Base-by-base conservation (phyloP, 1,139 yeast species). In the Scheffersomyces segobiensis region DNA sequence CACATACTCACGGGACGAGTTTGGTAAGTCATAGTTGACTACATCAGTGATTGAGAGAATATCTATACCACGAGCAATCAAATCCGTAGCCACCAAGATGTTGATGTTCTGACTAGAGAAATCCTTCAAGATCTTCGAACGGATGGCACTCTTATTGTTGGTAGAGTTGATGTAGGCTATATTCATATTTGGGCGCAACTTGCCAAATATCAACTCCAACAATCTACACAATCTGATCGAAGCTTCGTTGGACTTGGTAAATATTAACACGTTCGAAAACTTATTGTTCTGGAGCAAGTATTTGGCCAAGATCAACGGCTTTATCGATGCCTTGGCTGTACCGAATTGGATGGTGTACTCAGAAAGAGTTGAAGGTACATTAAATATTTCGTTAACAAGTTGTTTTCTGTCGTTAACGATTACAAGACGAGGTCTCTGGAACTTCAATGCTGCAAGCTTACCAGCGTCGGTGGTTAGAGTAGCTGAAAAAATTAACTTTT, bases 1-100 rank as follows among this genome's bases (percentile, higher is more conserved):
- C 46, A 95, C 91, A 66, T 95, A 96, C 67, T 95, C 99, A 63
- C 96, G 87, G 0, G 95, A 84, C 0, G 97, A 90, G 53, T 87
- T 83, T 8, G 99, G 99, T 58, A 93, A 76, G 67, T 96, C 99
- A 71, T 95, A 95, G 72, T 95, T 96, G 56, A 95, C 75, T 17
- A 95, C 98, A 61, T 87, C 86, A 42, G 87, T 81, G 55, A 96
- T 86, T 7, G 87, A 81, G 10, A 83, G 76, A 54, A 96, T 82
- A 75, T 95, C 97, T 51, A 95, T 85, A 77, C 99, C 99, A 74
- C 99, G 87, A 19, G 98, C 91, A 69, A 96, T 91, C 67, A 95
- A 83, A 74, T 95, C 99, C 0, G 99, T 95, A 26, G 97, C 92
- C 10, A 93, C 88, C 59, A 93, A 77, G 8, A 93, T 73, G 56